phyloP scores from a whole-genome alignment of 31 red algal genomes.

The Bonnemaisonia californica region DNA sequence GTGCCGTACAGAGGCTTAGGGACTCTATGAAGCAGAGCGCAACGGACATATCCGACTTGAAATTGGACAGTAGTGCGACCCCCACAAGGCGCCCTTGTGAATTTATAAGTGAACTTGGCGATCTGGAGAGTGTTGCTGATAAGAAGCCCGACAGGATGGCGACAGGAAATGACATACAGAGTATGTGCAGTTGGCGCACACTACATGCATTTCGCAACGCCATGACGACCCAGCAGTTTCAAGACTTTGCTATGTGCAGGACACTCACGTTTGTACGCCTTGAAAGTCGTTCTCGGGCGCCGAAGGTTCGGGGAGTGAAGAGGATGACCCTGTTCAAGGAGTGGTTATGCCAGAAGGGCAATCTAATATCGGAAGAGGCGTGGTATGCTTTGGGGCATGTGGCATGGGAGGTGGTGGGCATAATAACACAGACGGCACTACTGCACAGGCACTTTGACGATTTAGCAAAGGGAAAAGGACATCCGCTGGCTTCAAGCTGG shows the following conservation, averaged over 20 bases:
- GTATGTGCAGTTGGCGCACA: constrained; percentile 40
- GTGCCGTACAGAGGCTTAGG: constrained; percentile 23
- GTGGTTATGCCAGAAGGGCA: constrained; percentile 31
- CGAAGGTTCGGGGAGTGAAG: constrained; percentile 21
- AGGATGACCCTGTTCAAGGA: constrained; percentile 56
- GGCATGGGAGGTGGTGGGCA: constrained; percentile 74
- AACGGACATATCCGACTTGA: background rate
- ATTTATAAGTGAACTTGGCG: background rate
- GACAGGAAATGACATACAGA: constrained; percentile 17
- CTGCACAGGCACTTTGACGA: constrained; percentile 63
- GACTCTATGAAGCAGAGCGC: background rate
- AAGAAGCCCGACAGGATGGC: background rate
- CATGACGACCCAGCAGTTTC: constrained; percentile 22
- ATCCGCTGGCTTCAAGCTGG: constrained; percentile 52
- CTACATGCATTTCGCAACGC: constrained; percentile 19
- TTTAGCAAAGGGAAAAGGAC: constrained; percentile 24
- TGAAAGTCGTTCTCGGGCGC: constrained; percentile 31
- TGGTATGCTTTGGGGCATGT: constrained; percentile 73
- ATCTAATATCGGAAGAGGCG: constrained; percentile 54
- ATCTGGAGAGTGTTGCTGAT: background rate
- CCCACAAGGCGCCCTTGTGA: constrained; percentile 22
- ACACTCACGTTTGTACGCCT: constrained; percentile 17
- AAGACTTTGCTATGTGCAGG: constrained; percentile 53
- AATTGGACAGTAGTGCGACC: background rate
- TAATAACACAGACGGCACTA: constrained; percentile 69